Evolutionary conservation across 129 eudicot species (phyloP).

Genomic region (Helianthus tuberosus): DNA sequence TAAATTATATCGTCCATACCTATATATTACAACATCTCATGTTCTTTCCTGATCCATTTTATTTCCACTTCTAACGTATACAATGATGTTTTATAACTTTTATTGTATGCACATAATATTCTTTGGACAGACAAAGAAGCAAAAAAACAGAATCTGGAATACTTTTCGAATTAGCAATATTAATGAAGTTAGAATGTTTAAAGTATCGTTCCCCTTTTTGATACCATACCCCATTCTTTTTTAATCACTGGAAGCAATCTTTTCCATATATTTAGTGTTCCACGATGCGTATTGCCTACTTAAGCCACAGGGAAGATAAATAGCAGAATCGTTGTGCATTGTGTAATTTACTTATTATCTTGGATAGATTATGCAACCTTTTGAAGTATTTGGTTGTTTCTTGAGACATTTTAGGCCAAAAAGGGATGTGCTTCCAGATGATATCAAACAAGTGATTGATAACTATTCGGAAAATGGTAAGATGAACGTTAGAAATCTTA

Average conservation of each 20-base stretch:
- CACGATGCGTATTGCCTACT: slow-evolving; percentile 1
- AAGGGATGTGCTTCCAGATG: slow-evolving; percentile 48
- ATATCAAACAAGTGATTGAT: slow-evolving; percentile 35
- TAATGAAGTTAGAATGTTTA: slow-evolving; percentile 28
- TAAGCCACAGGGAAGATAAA: slow-evolving; percentile 1
- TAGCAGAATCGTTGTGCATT: slow-evolving; percentile 3
- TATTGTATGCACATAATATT: slow-evolving; percentile 23
- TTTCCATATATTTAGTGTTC: slow-evolving; percentile 13
- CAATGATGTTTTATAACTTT: neutral
- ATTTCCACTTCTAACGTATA: neutral
- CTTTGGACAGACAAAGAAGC: slow-evolving; percentile 31
- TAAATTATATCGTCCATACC: neutral
- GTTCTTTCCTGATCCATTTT: neutral
- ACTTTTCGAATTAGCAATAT: slow-evolving; percentile 33
- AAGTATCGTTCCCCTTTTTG: slow-evolving; percentile 28
- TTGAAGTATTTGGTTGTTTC: slow-evolving; percentile 57
- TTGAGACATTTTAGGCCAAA: slow-evolving; percentile 44
- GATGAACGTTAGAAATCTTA: slow-evolving; percentile 43
- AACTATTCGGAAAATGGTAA: slow-evolving; percentile 42
- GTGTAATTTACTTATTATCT: slow-evolving; percentile 8
- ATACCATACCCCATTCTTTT: neutral
- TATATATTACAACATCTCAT: neutral
- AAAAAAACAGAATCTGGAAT: slow-evolving; percentile 31
- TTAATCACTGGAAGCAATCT: slow-evolving; percentile 42
- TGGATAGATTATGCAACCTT: slow-evolving; percentile 36